A percentile compares a stretch with the other conserved stretches of the same genome.
Evolutionary conservation across 208 protist genomes (phyloP).

Genomic region (Wallacemonas rigidus): DNA sequence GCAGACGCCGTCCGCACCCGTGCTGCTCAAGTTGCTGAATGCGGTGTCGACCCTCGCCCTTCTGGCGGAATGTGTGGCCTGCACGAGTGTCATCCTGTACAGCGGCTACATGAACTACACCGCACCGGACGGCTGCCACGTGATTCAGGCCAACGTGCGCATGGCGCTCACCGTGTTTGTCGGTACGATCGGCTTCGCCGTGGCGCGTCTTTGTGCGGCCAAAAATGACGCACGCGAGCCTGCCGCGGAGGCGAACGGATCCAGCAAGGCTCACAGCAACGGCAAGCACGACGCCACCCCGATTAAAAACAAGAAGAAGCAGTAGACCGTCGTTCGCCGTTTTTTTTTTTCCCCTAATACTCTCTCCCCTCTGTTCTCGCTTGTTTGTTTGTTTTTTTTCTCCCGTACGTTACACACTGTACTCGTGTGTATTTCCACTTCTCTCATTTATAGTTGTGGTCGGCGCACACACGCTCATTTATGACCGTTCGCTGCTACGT

Average conservation of each 20-base stretch:
- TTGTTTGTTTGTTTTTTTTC: conserved; percentile 5
- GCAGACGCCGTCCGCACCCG: conserved; percentile 16
- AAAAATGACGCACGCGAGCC: not conserved
- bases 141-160: conserved; percentile 45
- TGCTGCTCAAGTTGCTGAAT: conserved; percentile 12
- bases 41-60: conserved; percentile 23
- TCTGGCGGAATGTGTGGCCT: conserved; percentile 34
- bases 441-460: too few relatives aligned
- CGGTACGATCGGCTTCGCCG: conserved; percentile 28
- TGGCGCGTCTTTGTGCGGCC: conserved; percentile 24
- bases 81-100: conserved; percentile 39
- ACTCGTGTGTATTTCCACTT: too few relatives aligned
- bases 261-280: not conserved
- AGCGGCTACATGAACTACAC: conserved; percentile 50
- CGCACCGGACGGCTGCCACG: conserved; percentile 33
- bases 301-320: conserved; percentile 27
- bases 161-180: conserved; percentile 53
- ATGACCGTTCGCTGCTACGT: too few relatives aligned
- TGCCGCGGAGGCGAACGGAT: not conserved
- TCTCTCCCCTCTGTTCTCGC: not conserved
- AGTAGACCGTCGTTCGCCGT: conserved; percentile 10
- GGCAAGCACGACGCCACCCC: not conserved
- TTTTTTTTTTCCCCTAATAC: not conserved
- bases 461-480: too few relatives aligned
- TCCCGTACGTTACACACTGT: not conserved